phyloP scores from a whole-genome alignment of 2,329 filamentous ascomycete species.

The Sporothrix phasma region DNA sequence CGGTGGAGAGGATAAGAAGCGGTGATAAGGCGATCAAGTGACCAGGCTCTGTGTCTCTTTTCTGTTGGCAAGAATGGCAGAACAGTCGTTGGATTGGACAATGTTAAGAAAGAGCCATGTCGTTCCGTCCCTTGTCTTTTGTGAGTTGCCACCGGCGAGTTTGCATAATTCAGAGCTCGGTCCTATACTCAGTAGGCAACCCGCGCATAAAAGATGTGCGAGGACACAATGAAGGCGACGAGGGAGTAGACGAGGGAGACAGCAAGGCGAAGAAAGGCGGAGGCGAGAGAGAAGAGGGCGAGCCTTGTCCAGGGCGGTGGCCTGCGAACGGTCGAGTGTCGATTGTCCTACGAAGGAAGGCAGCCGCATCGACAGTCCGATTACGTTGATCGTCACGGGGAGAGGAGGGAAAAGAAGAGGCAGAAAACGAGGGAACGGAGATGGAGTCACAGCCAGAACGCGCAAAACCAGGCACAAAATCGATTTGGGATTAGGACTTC shows the following conservation, averaged over 20 bases:
- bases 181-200: background rate
- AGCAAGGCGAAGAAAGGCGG: background rate
- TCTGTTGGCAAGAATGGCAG: background rate
- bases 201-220: background rate
- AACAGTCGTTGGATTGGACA: background rate
- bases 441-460: background rate
- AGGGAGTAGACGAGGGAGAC: background rate
- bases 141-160: conserved; percentile 12
- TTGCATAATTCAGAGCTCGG: no score
- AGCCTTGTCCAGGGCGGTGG: background rate
- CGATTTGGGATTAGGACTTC: conserved; percentile 12
- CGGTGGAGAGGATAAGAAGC: background rate
- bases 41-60: background rate
- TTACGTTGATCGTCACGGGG: background rate
- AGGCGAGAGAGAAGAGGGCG: background rate
- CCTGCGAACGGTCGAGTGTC: background rate
- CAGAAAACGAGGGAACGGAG: background rate
- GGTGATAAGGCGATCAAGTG: background rate
- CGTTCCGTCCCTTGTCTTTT: conserved; percentile 13
- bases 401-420: background rate
- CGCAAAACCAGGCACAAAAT: background rate
- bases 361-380: background rate
- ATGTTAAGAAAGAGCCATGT: background rate
- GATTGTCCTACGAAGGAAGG: conserved; percentile 7
- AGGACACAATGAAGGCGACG: background rate